Base-by-base conservation (phyloP, 805 yeast genomes). In the Candida broadrunensis region DNA sequence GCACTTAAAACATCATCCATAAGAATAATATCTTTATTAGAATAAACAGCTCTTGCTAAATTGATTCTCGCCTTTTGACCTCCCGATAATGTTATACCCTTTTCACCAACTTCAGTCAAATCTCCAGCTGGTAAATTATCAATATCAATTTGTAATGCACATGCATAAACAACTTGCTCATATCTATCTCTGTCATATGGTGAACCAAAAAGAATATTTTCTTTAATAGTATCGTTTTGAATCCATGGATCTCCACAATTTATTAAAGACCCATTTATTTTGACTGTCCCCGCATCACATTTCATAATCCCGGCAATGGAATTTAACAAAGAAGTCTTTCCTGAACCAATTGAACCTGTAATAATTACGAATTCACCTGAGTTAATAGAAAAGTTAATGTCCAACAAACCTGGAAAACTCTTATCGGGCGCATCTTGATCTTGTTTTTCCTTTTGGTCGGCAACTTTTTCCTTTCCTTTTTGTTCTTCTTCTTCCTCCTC, bases 21-120 rank as follows among this genome's bases (percentile, higher is more conserved):
- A 37, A 87, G 60, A 31, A 83, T 72, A 18, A 85, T 81, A 52
- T 84, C 88, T 15, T 75, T 74, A 20, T 80, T 71, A 12, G 82
- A 78, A 54, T 87, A 87, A 2, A 85, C 88, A 2, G 91, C 84
- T 56, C 95, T 73, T 3, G 95, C 95, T 44, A 87, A 64, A 54
- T 80, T 78, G 39, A 87, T 75, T 58, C 95, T 75, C 0, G 95
- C 91, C 66, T 87, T 87, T 58, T 87, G 95, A 38, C 95, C 95
- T 41, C 95, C 95, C n/a, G 91, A 83, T 32, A 87, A 63, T 0
- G 93, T 85, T 36, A 87, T 81, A 52, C 95, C 95, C 57, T 87
- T 74, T 58, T 87, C 95, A 46, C 95, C 95, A 50, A 87, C 85
- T 58, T 85, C 86, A 0, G 95, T 85, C 39, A 61, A 52, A 51